Conservation (phyloP, 2,329 filamentous ascomycete species). For the Fonsecaea erecta region DNA sequence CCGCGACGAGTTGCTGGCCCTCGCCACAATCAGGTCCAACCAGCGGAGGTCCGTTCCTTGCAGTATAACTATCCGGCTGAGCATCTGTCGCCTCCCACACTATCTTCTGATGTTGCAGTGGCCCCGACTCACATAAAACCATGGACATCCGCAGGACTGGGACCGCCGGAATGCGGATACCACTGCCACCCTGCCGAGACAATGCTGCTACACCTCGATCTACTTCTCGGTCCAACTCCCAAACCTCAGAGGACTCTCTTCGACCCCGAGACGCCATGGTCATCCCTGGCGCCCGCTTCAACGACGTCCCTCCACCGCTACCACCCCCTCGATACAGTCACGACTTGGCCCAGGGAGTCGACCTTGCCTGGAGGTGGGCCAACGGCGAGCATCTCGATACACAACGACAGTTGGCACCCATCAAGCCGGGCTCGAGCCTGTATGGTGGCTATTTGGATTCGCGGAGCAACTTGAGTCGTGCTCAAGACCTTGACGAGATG, state of each 20-base stretch:
- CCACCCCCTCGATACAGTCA: constrained; percentile 66
- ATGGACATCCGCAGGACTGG: constrained; percentile 33
- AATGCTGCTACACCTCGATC: constrained; percentile 22
- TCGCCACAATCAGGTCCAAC: constrained; percentile 25
- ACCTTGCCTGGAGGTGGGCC: constrained; percentile 67
- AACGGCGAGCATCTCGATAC: constrained; percentile 57
- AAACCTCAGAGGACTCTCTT: constrained; percentile 49
- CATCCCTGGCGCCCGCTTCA: constrained; percentile 61
- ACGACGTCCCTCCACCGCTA: constrained; percentile 63
- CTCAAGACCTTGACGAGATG: constrained; percentile 45
- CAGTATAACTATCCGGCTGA: constrained; percentile 9
- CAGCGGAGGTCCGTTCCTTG: background rate
- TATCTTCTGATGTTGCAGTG: constrained; percentile 32
- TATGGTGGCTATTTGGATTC: constrained; percentile 50
- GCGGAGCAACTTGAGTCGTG: constrained; percentile 37
- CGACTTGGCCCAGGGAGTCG: constrained; percentile 61
- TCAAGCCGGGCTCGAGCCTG: constrained; percentile 57
- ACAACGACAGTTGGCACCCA: constrained; percentile 45
- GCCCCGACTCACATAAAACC: constrained; percentile 15
- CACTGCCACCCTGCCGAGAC: constrained; percentile 24
- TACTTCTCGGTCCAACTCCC: constrained; percentile 45
- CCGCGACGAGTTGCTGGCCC: constrained; percentile 5
- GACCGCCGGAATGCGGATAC: constrained; percentile 26
- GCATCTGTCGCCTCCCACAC: constrained; percentile 18
- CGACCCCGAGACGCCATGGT: constrained; percentile 62